Evolutionary conservation across 2,329 filamentous ascomycete genomes (phyloP).

Genomic region (Lasiodiplodia theobromae): DNA sequence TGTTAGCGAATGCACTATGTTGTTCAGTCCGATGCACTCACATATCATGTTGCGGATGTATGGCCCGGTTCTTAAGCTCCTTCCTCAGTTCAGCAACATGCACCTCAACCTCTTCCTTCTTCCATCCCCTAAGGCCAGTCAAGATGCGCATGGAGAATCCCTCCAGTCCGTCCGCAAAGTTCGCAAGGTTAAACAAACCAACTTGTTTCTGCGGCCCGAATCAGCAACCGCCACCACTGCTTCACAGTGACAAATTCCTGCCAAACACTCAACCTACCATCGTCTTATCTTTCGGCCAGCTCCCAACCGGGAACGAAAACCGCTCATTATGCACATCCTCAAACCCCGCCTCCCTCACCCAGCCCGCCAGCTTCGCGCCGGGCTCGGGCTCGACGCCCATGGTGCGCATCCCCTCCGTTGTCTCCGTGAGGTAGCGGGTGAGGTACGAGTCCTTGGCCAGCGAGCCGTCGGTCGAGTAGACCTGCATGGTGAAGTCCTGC

Average conservation of each 20-base stretch:
- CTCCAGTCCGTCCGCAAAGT: slow-evolving; percentile 36
- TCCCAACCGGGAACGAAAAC: slow-evolving; percentile 42
- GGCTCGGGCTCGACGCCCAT: slow-evolving; percentile 47
- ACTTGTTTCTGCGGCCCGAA: neutral
- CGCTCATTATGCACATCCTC: slow-evolving; percentile 57
- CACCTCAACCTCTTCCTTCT: slow-evolving; percentile 3
- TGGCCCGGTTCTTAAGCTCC: neutral
- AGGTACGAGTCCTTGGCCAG: slow-evolving; percentile 34
- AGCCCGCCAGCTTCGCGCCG: slow-evolving; percentile 46
- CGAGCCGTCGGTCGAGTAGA: slow-evolving; percentile 38
- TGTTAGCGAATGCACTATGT: neutral
- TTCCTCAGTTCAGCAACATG: neutral
- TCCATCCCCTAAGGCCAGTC: neutral
- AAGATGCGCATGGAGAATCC: slow-evolving; percentile 9
- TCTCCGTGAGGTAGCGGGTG: slow-evolving; percentile 35
- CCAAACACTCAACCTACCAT: slow-evolving; percentile 41
- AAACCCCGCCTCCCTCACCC: slow-evolving; percentile 61
- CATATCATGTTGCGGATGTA: slow-evolving; percentile 15
- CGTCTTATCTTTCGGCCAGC: slow-evolving; percentile 44
- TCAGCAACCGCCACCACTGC: too few relatives aligned
- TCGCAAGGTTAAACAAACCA: neutral
- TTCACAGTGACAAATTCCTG: too few relatives aligned
- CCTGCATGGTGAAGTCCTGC: slow-evolving; percentile 37
- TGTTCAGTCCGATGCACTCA: neutral
- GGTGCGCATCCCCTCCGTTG: slow-evolving; percentile 37